phyloP scores from a whole-genome alignment of 2,329 filamentous ascomycete species.

The Penicillium sp. region DNA sequence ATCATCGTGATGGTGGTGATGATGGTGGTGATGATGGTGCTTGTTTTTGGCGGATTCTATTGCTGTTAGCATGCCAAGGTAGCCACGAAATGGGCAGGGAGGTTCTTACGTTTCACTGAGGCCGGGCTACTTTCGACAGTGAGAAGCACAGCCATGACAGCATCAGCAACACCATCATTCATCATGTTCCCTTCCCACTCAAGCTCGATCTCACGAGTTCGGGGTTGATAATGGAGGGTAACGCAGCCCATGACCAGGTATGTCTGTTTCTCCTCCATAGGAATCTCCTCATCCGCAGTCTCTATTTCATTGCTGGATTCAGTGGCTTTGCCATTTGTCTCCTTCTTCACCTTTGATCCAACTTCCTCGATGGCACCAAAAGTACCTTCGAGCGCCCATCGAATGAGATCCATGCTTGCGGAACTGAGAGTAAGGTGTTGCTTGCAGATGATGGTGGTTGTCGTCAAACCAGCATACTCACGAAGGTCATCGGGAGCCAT shows the following conservation, averaged over 20 bases:
- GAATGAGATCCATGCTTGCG: slow-evolving; percentile 86
- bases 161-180: slow-evolving; percentile 97
- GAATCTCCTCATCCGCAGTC: slow-evolving; percentile 51
- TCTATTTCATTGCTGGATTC: slow-evolving; percentile 40
- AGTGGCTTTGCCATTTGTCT: slow-evolving; percentile 45
- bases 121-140: slow-evolving; percentile 93
- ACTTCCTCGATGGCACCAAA: slow-evolving; percentile 78
- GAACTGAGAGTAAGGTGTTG: slow-evolving; percentile 86
- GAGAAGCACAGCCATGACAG: slow-evolving; percentile 88
- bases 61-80: slow-evolving; percentile 24
- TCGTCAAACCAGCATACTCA: slow-evolving; percentile 95
- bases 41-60: slow-evolving; percentile 64
- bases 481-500: slow-evolving; percentile 96
- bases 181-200: slow-evolving; percentile 99
- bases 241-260: slow-evolving; percentile 88
- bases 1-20: slow-evolving; percentile 46
- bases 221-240: slow-evolving; percentile 72
- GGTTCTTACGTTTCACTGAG: slow-evolving; percentile 78
- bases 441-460: slow-evolving; percentile 89
- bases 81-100: slow-evolving; percentile 17
- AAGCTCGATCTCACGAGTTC: slow-evolving; percentile 78
- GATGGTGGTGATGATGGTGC: slow-evolving; percentile 52
- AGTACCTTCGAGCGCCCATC: slow-evolving; percentile 91
- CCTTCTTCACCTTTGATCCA: slow-evolving; percentile 29
- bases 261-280: slow-evolving; percentile 40